Base-by-base conservation (phyloP, 2,329 filamentous ascomycete species). In the Penicillium hesseltinei region DNA sequence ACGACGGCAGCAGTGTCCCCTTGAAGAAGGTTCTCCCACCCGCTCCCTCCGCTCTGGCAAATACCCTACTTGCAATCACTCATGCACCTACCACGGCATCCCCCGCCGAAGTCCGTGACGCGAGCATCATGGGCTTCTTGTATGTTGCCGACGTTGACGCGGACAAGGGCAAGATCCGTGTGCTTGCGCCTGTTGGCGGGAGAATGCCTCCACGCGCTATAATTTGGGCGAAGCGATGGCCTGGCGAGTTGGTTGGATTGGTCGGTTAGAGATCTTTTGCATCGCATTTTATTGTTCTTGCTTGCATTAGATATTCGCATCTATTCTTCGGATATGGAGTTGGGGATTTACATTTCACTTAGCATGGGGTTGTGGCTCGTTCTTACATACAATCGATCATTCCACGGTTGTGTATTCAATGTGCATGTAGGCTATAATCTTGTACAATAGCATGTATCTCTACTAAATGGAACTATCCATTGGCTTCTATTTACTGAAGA, bases 131-230 rank as follows among this genome's bases (percentile, higher is more conserved):
- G 83, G 94, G 94, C 0, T 99, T 96, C 69, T 83, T 97, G 31
- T 97, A 96, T 69, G 89, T 97, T 17, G 88, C 91, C 0, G 91
- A 96, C 60, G 91, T 97, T 4, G 92, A 99, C 69, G 89, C 91
- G 69, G 88, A 89, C 66, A 89, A 89, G 73, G 86, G 86, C 64
- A 89, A 90, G 72, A 81, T 97, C 33, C 89, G 90, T 69, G 80
- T 97, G 21, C 78, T 99, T 57, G 88, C 90, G 19, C 94, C 94
- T 1, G 86, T 96, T 60, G 90, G 89, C 51, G 92, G 92, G 2
- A 83, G 89, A 57, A 81, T 96, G 58, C 91, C 91, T 0, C 85
- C 89, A 63, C 82, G 88, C 69, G 92, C 93, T 5, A 79, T 97
- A 68, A 81, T 97, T 19, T 89, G 90, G 86, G 92, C 91, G 9